Base-by-base conservation (phyloP, 345 rosid genomes). In the Citrus mangshanensis region DNA sequence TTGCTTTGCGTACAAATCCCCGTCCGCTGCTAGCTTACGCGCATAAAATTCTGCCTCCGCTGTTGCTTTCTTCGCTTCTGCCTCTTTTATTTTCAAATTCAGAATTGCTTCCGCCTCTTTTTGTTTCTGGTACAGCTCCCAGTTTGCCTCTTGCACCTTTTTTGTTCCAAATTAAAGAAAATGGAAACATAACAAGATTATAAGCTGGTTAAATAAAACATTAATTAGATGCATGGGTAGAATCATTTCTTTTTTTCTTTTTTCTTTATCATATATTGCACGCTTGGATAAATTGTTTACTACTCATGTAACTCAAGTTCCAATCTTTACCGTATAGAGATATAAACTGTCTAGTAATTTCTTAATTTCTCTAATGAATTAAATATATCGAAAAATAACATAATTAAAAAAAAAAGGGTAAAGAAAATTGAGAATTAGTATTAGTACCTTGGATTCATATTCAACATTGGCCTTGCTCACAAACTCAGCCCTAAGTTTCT, bases 401-500 rank as follows among this genome's bases (percentile, higher is more conserved):
- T 9, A 10, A 42, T 10, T 42, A 42, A 42, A 10, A 42, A 42
- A 40, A 40, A 40, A 40, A 2, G n/a, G n/a, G 49, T 42, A 55
- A 55, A 55, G 7, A 55, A 55, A 55, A 55, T 9, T 16, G 32
- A 32, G 8, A 32, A 16, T 19, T 64, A 7, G 19, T 7, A 18
- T 10, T 16, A 22, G 35, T 37, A 90, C 93, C 94, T 87, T 90
- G 38, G 95, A 89, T 78, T 91, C 96, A 74, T 93, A 94, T 77
- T 93, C 97, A 54, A 91, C 97, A 32, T 88, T 94, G 2, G 97
- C 93, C 81, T 87, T 86, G 66, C 91, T 91, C 65, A 93, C 87
- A 35, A 88, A 85, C 85, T 93, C 96, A 6, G 97, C 98, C 84
- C 88, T 94, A 24, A 94, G 94, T 80, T 89, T 92, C 91, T 94